A percentile compares a stretch with the other conserved stretches of the same genome.
Conservation (phyloP, 176 grass and related monocot genomes). For the Triticum dicoccoides region DNA sequence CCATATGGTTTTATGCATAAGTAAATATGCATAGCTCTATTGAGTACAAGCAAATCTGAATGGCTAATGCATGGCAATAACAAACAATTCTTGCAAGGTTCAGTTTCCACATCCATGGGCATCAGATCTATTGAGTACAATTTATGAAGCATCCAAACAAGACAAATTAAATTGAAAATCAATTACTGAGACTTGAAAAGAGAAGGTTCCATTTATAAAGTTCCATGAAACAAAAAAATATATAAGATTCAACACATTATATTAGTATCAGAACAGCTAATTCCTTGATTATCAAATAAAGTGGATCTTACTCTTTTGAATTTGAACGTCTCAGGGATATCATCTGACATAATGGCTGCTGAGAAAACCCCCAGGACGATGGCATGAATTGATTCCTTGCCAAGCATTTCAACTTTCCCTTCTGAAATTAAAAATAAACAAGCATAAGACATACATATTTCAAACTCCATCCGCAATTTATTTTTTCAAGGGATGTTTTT, state of each 20-base stretch:
- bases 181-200: slow-evolving; percentile 15
- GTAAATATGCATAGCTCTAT: slow-evolving; percentile 13
- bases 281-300: slow-evolving; percentile 8
- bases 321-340: slow-evolving; percentile 73
- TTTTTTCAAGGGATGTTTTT: background rate
- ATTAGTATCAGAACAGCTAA: background rate
- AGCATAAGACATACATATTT: slow-evolving; percentile 31
- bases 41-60: background rate
- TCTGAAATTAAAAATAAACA: slow-evolving; percentile 48
- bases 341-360: slow-evolving; percentile 70
- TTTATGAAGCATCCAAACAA: background rate
- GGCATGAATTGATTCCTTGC: slow-evolving; percentile 85
- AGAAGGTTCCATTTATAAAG: background rate
- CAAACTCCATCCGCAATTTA: background rate
- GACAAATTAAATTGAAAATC: background rate
- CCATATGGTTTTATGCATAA: background rate
- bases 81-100: too few relatives aligned
- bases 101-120: background rate
- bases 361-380: slow-evolving; percentile 80
- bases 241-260: background rate
- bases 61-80: too few relatives aligned
- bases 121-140: slow-evolving; percentile 8
- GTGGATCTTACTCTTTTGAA: slow-evolving; percentile 57
- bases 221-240: background rate
- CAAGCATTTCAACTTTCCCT: slow-evolving; percentile 83